Evolutionary conservation across 768 basidiomycete genomes (phyloP).

Genomic region (Lactarius sanguifluus): DNA sequence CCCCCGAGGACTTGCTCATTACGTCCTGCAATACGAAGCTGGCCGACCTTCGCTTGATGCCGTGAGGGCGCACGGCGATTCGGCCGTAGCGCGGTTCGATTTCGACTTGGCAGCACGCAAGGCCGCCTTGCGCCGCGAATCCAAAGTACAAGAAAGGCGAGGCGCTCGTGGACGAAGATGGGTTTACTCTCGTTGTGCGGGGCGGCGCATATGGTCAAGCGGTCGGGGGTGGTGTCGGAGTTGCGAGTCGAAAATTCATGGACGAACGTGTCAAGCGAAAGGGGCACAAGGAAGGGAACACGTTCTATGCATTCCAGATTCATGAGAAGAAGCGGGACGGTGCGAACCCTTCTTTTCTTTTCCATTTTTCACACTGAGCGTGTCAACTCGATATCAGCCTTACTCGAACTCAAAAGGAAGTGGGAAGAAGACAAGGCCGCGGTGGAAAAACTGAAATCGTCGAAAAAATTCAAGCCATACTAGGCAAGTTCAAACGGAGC

Average conservation of each 20-base stretch:
- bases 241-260: slow-evolving; percentile 60
- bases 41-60: slow-evolving; percentile 74
- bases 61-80: slow-evolving; percentile 78
- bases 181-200: slow-evolving; percentile 91
- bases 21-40: slow-evolving; percentile 58
- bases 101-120: slow-evolving; percentile 61
- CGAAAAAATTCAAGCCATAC: slow-evolving; percentile 86
- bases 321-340: slow-evolving; percentile 87
- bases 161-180: slow-evolving; percentile 90
- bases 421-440: slow-evolving; percentile 90
- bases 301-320: slow-evolving; percentile 89
- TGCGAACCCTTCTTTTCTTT: slow-evolving; percentile 36
- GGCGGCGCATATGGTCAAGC: slow-evolving; percentile 90
- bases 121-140: slow-evolving; percentile 42
- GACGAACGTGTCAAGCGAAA: slow-evolving; percentile 44
- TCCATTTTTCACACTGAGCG: slow-evolving; percentile 9
- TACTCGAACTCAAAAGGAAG: slow-evolving; percentile 63
- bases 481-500: slow-evolving; percentile 35
- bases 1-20: slow-evolving; percentile 75
- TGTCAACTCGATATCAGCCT: slow-evolving; percentile 41
- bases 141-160: slow-evolving; percentile 78
- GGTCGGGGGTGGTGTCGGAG: slow-evolving; percentile 73
- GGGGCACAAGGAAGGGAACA: slow-evolving; percentile 65
- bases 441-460: slow-evolving; percentile 75
- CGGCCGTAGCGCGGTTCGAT: slow-evolving; percentile 75